A percentile compares a stretch with the other conserved stretches of the same genome.
These are phyloP conservation scores for Cutaneotrichosporon cutaneum DNA, from an alignment of 1,284 basidiomycete genomes.

Conservation along the genomic window DNA sequence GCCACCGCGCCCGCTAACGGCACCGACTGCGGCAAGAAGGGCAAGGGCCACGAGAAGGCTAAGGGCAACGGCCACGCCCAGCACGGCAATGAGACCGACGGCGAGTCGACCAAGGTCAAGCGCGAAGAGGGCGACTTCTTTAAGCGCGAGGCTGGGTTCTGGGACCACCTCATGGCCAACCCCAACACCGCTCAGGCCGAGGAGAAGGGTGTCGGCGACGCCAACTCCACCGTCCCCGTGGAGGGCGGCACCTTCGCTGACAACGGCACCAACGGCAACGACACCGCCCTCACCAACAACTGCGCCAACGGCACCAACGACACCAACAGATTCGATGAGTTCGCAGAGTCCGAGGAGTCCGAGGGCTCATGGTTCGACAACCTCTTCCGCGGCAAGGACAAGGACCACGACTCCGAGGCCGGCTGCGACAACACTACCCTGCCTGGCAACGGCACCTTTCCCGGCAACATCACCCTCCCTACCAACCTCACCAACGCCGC, in stretches of 20 bases:
- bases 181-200: neutral
- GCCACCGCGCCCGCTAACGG: neutral
- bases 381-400: neutral
- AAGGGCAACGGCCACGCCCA: conserved; percentile 7
- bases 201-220: neutral
- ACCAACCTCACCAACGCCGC: neutral
- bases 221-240: neutral
- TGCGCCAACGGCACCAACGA: neutral
- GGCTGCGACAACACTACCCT: neutral
- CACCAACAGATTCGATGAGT: neutral
- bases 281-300: neutral
- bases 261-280: neutral
- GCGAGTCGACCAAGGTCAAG: neutral
- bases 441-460: neutral
- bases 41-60: conserved; percentile 4
- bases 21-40: neutral
- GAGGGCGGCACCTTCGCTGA: neutral
- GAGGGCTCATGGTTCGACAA: neutral
- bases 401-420: neutral
- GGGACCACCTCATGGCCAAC: neutral
- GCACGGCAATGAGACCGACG: neutral
- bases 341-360: neutral
- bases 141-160: neutral
- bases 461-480: neutral
- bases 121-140: neutral